Conservation (phyloP, 2,329 filamentous ascomycete species). For the Aspergillus pseudonomiae region DNA sequence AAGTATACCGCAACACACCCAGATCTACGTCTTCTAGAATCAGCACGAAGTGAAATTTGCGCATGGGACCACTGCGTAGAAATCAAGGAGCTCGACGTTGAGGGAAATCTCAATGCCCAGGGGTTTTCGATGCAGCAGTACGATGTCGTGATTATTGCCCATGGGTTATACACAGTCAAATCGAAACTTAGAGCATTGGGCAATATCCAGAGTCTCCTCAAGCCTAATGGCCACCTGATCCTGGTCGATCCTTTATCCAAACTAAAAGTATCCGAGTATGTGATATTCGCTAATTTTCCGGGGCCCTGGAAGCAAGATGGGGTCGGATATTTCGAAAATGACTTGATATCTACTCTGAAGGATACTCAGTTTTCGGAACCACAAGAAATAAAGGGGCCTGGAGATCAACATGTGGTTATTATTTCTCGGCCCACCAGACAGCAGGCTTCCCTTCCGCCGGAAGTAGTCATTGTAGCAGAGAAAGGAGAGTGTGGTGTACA, state of each 20-base stretch:
- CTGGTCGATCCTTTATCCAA: constrained; percentile 13
- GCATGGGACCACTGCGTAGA: constrained; percentile 15
- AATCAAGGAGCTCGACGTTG: constrained; percentile 16
- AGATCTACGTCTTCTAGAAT: constrained; percentile 1
- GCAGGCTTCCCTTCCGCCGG: not conserved
- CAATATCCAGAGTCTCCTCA: constrained; percentile 21
- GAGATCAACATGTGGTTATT: not conserved
- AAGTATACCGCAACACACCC: constrained; percentile 22
- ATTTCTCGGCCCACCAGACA: not conserved
- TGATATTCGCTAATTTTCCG: not conserved
- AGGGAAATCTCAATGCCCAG: constrained; percentile 5
- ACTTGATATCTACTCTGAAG: not conserved
- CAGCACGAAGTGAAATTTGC: constrained; percentile 3
- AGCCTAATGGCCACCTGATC: constrained; percentile 21
- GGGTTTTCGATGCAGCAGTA: constrained; percentile 11
- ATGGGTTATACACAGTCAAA: constrained; percentile 19
- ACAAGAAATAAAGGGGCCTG: not conserved
- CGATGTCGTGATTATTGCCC: constrained; percentile 22
- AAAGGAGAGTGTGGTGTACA: not conserved
- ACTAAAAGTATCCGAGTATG: not conserved
- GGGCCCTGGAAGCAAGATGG: constrained; percentile 3
- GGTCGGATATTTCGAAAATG: not conserved
- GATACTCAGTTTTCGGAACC: not conserved
- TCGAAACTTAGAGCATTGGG: constrained; percentile 11
- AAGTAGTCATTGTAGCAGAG: constrained; percentile 19